A percentile compares a stretch with the other conserved stretches of the same genome.
Evolutionary conservation across 805 yeast species (phyloP).

Genomic region (Pichia eremophila): DNA sequence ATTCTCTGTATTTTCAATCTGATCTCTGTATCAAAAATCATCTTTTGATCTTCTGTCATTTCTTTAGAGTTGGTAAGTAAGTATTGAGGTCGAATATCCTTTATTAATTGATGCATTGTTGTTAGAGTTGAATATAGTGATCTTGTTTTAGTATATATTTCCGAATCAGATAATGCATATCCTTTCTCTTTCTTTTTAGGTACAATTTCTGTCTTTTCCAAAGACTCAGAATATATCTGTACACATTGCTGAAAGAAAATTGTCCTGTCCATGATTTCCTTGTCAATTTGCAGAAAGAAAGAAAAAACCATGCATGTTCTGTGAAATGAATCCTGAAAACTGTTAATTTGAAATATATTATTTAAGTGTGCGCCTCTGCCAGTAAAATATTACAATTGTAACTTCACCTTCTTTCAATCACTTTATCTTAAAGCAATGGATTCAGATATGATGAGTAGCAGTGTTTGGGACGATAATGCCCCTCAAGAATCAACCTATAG

Average conservation of each 20-base stretch:
- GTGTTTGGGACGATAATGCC: slow-evolving; percentile 50
- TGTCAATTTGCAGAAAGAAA: too few species aligned
- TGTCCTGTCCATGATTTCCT: neutral
- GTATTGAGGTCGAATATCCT: slow-evolving; percentile 28
- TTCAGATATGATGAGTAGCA: slow-evolving; percentile 5
- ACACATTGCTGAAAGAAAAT: slow-evolving; percentile 4
- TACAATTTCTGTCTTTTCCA: neutral
- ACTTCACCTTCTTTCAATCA: too few species aligned
- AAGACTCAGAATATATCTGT: neutral
- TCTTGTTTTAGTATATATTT: neutral
- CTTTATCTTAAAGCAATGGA: neutral
- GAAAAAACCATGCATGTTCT: too few species aligned
- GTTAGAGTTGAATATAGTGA: slow-evolving; percentile 2
- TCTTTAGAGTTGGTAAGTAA: slow-evolving; percentile 22
- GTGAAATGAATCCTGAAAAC: neutral
- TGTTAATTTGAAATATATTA: neutral
- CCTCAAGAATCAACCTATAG: neutral
- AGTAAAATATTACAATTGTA: neutral
- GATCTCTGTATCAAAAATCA: slow-evolving; percentile 20
- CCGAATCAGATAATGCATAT: neutral
- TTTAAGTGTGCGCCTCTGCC: neutral
- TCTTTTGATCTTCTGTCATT: slow-evolving; percentile 19
- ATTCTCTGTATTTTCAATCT: slow-evolving; percentile 17
- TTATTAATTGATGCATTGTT: slow-evolving; percentile 8
- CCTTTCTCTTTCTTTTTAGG: neutral